A percentile compares a stretch with the other conserved stretches of the same genome.
phyloP scores from a whole-genome alignment of 192 early-diverging fungal species.

The Coemansia sp. region DNA sequence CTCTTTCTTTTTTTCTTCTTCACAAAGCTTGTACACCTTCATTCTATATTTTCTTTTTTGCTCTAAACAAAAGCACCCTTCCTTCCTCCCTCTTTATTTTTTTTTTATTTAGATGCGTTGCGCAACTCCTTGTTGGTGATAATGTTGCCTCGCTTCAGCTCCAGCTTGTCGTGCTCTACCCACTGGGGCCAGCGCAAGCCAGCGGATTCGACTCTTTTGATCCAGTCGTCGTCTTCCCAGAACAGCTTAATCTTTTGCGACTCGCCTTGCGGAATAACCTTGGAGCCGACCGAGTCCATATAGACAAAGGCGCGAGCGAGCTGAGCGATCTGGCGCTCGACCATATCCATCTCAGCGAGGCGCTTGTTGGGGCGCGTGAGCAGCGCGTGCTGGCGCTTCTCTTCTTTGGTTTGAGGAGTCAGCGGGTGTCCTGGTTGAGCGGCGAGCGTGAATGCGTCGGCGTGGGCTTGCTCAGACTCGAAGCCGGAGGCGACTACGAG shows the following conservation, averaged over 20 bases:
- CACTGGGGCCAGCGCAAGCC: conserved; percentile 43
- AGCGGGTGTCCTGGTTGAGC: conserved; percentile 40
- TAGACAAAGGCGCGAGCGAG: conserved; percentile 44
- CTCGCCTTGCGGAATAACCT: background rate
- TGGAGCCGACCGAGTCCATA: conserved; percentile 22
- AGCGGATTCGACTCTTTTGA: conserved; percentile 23
- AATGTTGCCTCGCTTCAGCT: conserved; percentile 46
- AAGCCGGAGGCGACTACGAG: conserved; percentile 47
- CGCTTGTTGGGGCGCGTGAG: conserved; percentile 26
- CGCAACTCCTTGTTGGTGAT: conserved; percentile 42
- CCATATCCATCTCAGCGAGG: conserved; percentile 40
- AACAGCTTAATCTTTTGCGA: conserved; percentile 17
- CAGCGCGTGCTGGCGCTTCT: conserved; percentile 15
- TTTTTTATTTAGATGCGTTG: background rate
- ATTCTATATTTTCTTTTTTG: background rate
- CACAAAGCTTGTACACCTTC: conserved; percentile 3
- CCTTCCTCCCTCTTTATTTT: background rate
- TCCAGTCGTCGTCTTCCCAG: conserved; percentile 41
- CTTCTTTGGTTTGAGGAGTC: conserved; percentile 5
- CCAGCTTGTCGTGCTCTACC: conserved; percentile 42
- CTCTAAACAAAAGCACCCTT: background rate
- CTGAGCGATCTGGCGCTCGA: conserved; percentile 49
- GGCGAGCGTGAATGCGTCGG: conserved; percentile 24
- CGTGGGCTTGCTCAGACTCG: conserved; percentile 18
- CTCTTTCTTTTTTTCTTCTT: background rate